Base-by-base conservation (phyloP, 495 filamentous ascomycete genomes). In the Aspergillus campestris region DNA sequence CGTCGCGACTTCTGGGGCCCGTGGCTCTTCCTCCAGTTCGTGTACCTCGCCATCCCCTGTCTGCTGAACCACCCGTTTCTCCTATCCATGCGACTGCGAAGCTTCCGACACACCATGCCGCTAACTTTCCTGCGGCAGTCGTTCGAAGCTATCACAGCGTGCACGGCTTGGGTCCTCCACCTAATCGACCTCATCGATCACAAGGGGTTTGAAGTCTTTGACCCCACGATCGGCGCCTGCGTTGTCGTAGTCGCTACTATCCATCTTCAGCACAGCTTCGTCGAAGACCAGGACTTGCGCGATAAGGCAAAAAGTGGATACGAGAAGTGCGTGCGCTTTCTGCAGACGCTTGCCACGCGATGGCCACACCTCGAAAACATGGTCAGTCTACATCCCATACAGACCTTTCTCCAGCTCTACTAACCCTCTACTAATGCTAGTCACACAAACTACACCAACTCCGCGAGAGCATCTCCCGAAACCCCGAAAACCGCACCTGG, bases 11-110 rank as follows among this genome's bases (percentile, higher is more conserved):
- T 69, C 42, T 73, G 69, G 67, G 61, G 60, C 0, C 67, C 69
- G 8, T 73, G 66, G 66, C 44, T 73, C 7, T 70, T 69, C 34
- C 56, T 67, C 15, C 69, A 73, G 43, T 52, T 71, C 5, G 48
- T 61, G 1, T 73, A 62, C 52, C 66, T 69, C 50, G 61, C 69
- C 3, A 65, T 70, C 12, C 60, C 66, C 3, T 69, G 63, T 44
- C 38, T 73, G 2, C 47, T 71, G 9, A 71, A 71, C 36, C 69
- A 73, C 42, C 67, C 69, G 1, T 63, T 73, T 33, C 53, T 73
- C 7, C 47, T 73, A 7, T 70, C 66, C 7, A 55, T 71, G 42
- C 56, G 69, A 11, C 52, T 73, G 11, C 51, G 63, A 18, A 71
- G 62, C 12, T 67, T 70, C 40, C 57, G 62, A 34, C 50, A 63